phyloP scores from a whole-genome alignment of 495 filamentous ascomycete species.

The Hyaloscypha hepaticicola region DNA sequence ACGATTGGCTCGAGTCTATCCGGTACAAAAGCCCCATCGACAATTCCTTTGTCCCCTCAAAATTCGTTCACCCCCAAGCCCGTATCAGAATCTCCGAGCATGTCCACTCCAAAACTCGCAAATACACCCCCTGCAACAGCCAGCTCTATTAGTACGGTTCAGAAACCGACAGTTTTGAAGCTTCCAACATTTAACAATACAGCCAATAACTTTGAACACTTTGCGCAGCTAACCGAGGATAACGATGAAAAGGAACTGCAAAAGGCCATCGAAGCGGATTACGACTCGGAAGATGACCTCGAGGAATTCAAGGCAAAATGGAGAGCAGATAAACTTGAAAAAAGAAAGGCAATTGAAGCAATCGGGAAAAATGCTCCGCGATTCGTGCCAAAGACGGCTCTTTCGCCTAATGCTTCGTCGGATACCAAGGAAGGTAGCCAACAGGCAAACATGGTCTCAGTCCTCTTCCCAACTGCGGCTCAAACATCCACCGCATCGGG shows the following conservation, averaged over 20 bases:
- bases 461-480: constrained; percentile 22
- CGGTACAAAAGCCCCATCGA: constrained; percentile 18
- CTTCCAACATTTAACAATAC: constrained; percentile 13
- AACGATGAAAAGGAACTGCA: constrained; percentile 41
- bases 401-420: constrained; percentile 29
- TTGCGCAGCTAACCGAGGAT: constrained; percentile 19
- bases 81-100: constrained; percentile 9
- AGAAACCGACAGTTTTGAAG: background rate
- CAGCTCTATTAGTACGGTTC: background rate
- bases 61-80: constrained; percentile 16
- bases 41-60: background rate
- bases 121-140: background rate
- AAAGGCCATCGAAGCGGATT: constrained; percentile 56
- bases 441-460: constrained; percentile 2
- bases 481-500: constrained; percentile 7
- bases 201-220: constrained; percentile 35
- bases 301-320: constrained; percentile 47
- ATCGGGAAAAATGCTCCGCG: constrained; percentile 32
- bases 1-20: constrained; percentile 24
- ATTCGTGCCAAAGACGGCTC: constrained; percentile 44
- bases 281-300: constrained; percentile 54
- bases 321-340: constrained; percentile 36
- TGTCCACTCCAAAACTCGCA: constrained; percentile 29
- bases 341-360: constrained; percentile 42
- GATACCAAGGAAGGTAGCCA: constrained; percentile 19